Evolutionary conservation across 352 stramenopile species (phyloP), one percentile per base, ranked within the genome.

Genomic region (Phytopythium vexans): DNA sequence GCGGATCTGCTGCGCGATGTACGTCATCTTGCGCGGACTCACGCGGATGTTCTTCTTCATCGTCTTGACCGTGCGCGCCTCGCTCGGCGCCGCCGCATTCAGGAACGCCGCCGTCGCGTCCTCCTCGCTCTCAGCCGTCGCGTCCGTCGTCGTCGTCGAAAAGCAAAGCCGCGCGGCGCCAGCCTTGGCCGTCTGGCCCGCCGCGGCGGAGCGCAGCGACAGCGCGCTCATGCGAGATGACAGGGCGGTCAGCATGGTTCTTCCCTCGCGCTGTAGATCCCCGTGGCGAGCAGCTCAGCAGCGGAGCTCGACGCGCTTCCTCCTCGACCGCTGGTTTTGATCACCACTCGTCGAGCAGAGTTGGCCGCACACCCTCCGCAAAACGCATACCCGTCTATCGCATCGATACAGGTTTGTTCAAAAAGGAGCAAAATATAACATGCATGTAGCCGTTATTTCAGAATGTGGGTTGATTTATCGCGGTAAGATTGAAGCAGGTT

Each of bases 31-130:
- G 62, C 82, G 82, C 9, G 82, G 84, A 35, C 84, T 94, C 39
- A 68, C 78, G 52, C 84, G 84, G 47, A 94, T 88, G 51, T 85
- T 72, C 53, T 86, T 78, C 66, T 92, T 94, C 58, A 90, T 81
- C 3, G 83, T 94, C 60, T 86, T 88, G 32, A 93, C 78, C 11
- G 55, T 68, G 48, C 83, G 83, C 12, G 60, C 46, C 36, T 89
- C 78, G 4, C 57, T 47, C 8, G 80, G 65, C 27, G 80, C 72
- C 44, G 77, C 86, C 21, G 77, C 74, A 50, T 69, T 78, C 42
- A 91, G 66, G 57, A 91, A 89, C 42, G 68, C 77, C 9, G 66
- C 68, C 1, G 73, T 86, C 36, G 77, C 70, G 39, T 86, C 74
- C 39, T 77, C 69, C n/a, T 34, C 43, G 27, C 49, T 44, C 31